Base-by-base conservation (phyloP, 2,329 filamentous ascomycete species). In the Torrubiella hemipterigena region DNA sequence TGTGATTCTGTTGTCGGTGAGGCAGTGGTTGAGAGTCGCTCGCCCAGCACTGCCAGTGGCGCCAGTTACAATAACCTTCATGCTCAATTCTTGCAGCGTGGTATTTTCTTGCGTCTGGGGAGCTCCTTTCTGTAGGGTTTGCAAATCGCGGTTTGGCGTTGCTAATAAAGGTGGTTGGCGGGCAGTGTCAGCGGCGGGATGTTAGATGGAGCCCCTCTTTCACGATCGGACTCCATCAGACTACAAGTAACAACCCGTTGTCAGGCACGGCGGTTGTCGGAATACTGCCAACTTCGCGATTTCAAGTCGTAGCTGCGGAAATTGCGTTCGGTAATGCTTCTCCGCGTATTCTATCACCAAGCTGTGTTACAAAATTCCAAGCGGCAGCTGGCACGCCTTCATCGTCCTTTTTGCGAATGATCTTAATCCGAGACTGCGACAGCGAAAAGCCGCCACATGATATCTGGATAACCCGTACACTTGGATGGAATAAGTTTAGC, bases 1-100 rank as follows among this genome's bases (percentile, higher is more conserved):
- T 3, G 59, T 64, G 49, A 78, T 67, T 42, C 52, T 51, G 13
- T 59, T 51, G 44, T 66, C 56, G 4, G 45, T 43, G 32, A 77
- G 58, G 43, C 63, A 67, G 40, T 67, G 61, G 7, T 53, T 47
- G 31, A 77, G 58, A 18, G 74, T 58, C 42, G 67, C 65, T 18
- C 52, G 44, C 33, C 73, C 73, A 34, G 74, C 60, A 42, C 64
- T 63, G 39, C 73, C 73, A n/a, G 70, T 77, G 15, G 57, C 56
- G 29, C 73, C 73, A 6, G 67, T 61, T 21, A 78, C 53, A 36
- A 78, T 64, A 42, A 77, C 54, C 45, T 76, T 74, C 71, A 77
- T 75, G 30, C 21, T 38, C 17, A 30, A 28, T 27, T 5, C 7
- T 7, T 21, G n/a, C 17, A 14, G n/a, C n/a, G n/a, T n/a, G n/a